phyloP scores from a whole-genome alignment of 495 filamentous ascomycete genomes.

The Neurospora terricola region DNA sequence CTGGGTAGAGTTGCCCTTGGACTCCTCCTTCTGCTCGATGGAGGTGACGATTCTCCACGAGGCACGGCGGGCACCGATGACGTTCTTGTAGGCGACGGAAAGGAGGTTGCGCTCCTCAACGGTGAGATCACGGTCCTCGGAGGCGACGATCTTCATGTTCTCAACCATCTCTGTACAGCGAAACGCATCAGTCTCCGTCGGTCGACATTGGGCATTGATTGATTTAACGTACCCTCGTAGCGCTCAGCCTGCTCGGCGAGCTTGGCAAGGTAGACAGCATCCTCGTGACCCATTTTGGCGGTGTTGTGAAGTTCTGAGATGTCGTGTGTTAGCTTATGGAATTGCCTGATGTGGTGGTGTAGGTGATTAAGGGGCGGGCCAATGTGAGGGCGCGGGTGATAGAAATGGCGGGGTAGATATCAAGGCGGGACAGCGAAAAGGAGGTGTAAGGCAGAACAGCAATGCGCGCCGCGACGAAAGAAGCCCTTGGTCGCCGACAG shows the following conservation, averaged over 20 bases:
- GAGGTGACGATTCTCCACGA: conserved; percentile 99
- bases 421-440: not conserved
- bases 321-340: conserved; percentile 19
- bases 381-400: not conserved
- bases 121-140: conserved; percentile 91
- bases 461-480: not conserved
- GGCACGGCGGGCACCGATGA: conserved; percentile 95
- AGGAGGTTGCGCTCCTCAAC: conserved; percentile 99
- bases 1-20: conserved; percentile 94
- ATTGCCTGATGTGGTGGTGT: conserved; percentile 8
- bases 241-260: conserved; percentile 99
- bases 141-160: conserved; percentile 99
- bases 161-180: conserved; percentile 86
- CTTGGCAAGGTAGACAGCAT: conserved; percentile 99
- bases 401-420: not conserved
- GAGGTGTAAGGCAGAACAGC: not conserved
- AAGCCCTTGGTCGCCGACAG: not conserved
- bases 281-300: conserved; percentile 94
- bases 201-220: not conserved
- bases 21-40: conserved; percentile 99
- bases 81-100: conserved; percentile 99
- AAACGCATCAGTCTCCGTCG: conserved; percentile 13
- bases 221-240: conserved; percentile 77
- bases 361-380: conserved; percentile 7
- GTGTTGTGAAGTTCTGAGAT: conserved; percentile 14